phyloP scores from a whole-genome alignment of 345 rosid genomes.

The Hibiscus syriacus region DNA sequence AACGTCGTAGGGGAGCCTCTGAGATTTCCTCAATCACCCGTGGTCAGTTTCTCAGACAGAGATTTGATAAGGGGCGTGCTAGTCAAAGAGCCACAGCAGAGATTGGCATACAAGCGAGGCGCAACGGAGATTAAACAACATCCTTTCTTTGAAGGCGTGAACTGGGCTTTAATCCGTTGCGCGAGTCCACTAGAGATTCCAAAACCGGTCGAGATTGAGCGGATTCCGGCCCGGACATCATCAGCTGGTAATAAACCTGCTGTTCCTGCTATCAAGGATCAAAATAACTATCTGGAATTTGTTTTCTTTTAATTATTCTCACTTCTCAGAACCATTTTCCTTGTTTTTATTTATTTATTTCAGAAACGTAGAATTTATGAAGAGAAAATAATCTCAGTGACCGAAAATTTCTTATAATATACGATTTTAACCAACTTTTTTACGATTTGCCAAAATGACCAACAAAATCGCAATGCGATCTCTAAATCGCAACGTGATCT shows the following conservation, averaged over 20 bases:
- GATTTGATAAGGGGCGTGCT: constrained; percentile 77
- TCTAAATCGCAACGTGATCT: too few species aligned
- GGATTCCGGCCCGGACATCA: constrained; percentile 23
- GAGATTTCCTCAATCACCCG: constrained; percentile 62
- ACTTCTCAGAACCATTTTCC: constrained; percentile 3
- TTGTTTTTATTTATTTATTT: not conserved
- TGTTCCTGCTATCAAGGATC: constrained; percentile 23
- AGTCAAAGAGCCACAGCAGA: constrained; percentile 71
- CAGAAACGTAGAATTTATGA: not conserved
- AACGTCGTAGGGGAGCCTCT: constrained; percentile 74
- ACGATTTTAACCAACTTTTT: too few species aligned
- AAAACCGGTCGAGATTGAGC: constrained; percentile 57
- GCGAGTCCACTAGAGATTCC: constrained; percentile 79
- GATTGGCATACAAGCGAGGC: constrained; percentile 71
- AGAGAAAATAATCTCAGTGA: too few species aligned
- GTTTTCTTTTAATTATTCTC: constrained; percentile 50
- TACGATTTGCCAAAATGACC: too few species aligned
- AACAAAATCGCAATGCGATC: too few species aligned
- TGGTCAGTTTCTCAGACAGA: constrained; percentile 64
- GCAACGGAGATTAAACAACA: constrained; percentile 81
- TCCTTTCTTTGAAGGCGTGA: constrained; percentile 83
- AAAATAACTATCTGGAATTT: constrained; percentile 57
- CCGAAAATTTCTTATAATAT: too few species aligned
- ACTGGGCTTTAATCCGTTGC: constrained; percentile 78
- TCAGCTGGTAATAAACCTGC: constrained; percentile 40